Percentiles rank a stretch among this genome's conserved stretches.
Evolutionary conservation across 371 early-diverging fungal genomes (phyloP).

Genomic region (Syncephalis plumigaleata): DNA sequence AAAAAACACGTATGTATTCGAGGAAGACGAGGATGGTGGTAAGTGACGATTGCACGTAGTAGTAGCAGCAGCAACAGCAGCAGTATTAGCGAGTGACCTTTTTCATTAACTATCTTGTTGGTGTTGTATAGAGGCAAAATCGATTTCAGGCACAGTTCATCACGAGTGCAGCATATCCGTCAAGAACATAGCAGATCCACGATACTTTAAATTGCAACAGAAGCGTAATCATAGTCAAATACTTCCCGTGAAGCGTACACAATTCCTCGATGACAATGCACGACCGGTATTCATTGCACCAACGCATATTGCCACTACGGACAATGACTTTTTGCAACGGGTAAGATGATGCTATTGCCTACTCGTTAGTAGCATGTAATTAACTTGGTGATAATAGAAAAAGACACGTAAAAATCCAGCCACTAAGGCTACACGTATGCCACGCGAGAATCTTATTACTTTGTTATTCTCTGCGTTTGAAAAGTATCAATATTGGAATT

Average conservation of each 20-base stretch:
- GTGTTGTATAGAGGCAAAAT: neutral
- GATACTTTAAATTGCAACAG: neutral
- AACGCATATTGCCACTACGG: neutral
- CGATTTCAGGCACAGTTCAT: neutral
- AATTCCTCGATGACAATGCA: neutral
- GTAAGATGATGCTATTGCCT: neutral
- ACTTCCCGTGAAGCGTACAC: neutral
- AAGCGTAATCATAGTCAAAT: neutral
- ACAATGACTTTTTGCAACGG: neutral
- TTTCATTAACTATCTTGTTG: neutral
- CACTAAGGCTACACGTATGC: constrained; percentile 56
- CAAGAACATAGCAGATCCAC: neutral
- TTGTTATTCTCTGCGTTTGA: constrained; percentile 66
- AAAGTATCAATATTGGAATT: constrained; percentile 63
- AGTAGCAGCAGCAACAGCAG: too few species aligned
- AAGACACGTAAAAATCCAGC: constrained; percentile 16
- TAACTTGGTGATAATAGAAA: too few species aligned
- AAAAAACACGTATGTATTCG: neutral
- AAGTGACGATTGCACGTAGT: too few species aligned
- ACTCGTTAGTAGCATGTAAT: too few species aligned
- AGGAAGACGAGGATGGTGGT: neutral
- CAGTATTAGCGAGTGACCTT: neutral
- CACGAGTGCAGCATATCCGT: neutral
- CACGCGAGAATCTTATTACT: constrained; percentile 64
- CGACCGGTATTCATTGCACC: neutral